phyloP scores from a whole-genome alignment of 306 rosid genomes.

The Cercis canadensis region DNA sequence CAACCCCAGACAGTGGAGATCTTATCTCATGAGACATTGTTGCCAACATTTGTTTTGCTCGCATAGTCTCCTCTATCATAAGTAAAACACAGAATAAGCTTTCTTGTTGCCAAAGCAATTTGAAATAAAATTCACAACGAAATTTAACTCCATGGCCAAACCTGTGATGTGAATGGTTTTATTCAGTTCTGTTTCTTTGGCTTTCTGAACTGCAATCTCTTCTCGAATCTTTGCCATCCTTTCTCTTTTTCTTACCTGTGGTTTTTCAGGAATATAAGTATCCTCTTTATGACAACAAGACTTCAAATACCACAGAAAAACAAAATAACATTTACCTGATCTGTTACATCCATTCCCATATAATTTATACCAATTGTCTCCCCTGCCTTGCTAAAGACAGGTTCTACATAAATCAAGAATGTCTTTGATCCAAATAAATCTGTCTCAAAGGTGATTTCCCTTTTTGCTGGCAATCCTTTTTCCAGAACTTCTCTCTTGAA shows the following conservation, averaged over 20 bases:
- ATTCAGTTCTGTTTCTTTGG: constrained; percentile 90
- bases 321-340: constrained; percentile 63
- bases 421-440: constrained; percentile 84
- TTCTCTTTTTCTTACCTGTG: constrained; percentile 88
- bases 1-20: constrained; percentile 91
- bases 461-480: constrained; percentile 82
- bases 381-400: constrained; percentile 90
- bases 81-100: constrained; percentile 25
- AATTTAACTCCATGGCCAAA: constrained; percentile 35
- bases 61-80: constrained; percentile 86
- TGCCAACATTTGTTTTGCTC: constrained; percentile 97
- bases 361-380: constrained; percentile 91
- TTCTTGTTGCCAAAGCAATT: constrained; percentile 15
- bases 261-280: constrained; percentile 31
- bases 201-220: constrained; percentile 92
- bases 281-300: constrained; percentile 24
- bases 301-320: constrained; percentile 1
- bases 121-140: constrained; percentile 21
- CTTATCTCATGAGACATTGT: constrained; percentile 99
- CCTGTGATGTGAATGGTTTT: constrained; percentile 97
- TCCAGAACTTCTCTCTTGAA: constrained; percentile 94
- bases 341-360: constrained; percentile 98
- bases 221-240: constrained; percentile 88
- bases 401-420: constrained; percentile 89
- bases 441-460: constrained; percentile 94